Base-by-base conservation (phyloP, 108 stramenopile species). In the Nannochloropsis gaditana region DNA sequence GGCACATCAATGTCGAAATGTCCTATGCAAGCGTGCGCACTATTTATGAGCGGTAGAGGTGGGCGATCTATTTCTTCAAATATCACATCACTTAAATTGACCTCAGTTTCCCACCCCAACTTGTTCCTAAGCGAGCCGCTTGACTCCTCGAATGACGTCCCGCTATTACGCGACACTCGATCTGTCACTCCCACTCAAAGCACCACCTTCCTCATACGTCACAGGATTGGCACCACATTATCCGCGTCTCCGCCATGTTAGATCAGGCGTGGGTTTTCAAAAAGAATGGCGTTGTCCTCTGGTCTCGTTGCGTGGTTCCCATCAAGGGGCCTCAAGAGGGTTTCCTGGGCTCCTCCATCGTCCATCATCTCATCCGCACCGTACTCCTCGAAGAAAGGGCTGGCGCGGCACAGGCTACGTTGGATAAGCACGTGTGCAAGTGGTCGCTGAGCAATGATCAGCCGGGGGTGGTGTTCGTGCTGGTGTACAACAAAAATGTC, bases 301-400 rank as follows among this genome's bases (percentile, higher is more conserved):
- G 87, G 90, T 86, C 85, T 41, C 81, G 89, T 42, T 87, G 73
- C 21, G 43, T 90, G 84, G 82, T 81, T 9, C 88, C 82, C 79
- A 87, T 91, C 21, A 91, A 91, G 42, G 91, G 91, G 15, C 44
- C 84, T 21, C 91, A 90, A 5, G 59, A n/a, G 19, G 59, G 59
- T n/a, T 73, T 73, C 59, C 59, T 73, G 59, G 59, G 59, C 15
- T 15, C 19, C 19, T 73, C 59, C 19, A 73, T 73, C 59, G 87
- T 91, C n/a, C 82, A 89, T 41, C 89, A 87, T 15, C 90, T 91
- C 10, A 86, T 91, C 44, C 45, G 85, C 80, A 86, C 87, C 19
- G 89, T 91, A 9, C 91, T 91, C 42, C 89, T 91, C 5, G 91
- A 91, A 82, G 87, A 91, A 81, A 91, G 83, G 82, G 89, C 81